Conservation (phyloP, 2,329 filamentous ascomycete species). For the Cadophora malorum region DNA sequence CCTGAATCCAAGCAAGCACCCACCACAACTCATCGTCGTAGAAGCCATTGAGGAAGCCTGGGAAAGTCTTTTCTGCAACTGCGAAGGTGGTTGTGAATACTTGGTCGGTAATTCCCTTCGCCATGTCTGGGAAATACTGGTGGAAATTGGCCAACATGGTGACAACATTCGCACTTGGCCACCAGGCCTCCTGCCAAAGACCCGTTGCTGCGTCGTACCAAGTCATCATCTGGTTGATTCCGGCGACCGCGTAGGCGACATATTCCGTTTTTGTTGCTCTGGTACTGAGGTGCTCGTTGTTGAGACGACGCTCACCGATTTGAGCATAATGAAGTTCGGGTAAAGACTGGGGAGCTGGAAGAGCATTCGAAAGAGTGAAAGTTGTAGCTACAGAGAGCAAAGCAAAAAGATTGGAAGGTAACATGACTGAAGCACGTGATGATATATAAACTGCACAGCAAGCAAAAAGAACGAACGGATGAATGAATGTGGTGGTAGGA, state of each 20-base stretch:
- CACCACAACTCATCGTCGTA: conserved; percentile 71
- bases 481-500: conserved; percentile 19
- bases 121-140: conserved; percentile 36
- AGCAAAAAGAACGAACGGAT: conserved; percentile 3
- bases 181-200: conserved; percentile 72
- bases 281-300: conserved; percentile 12
- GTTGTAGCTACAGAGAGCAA: conserved; percentile 23
- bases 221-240: conserved; percentile 56
- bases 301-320: conserved; percentile 22
- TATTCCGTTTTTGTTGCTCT: conserved; percentile 33
- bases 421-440: conserved; percentile 30
- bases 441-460: conserved; percentile 18
- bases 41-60: conserved; percentile 57
- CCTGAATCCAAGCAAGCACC: conserved; percentile 63
- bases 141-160: conserved; percentile 65
- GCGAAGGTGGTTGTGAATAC: conserved; percentile 39
- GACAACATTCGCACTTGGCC: conserved; percentile 73
- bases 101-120: conserved; percentile 28
- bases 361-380: conserved; percentile 25
- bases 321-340: conserved; percentile 15
- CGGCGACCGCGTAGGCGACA: conserved; percentile 41
- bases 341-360: conserved; percentile 21
- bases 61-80: conserved; percentile 42
- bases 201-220: conserved; percentile 68
- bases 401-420: conserved; percentile 23